Evolutionary conservation across 2,329 filamentous ascomycete genomes (phyloP).

Genomic region (Bipolaris oryzae): DNA sequence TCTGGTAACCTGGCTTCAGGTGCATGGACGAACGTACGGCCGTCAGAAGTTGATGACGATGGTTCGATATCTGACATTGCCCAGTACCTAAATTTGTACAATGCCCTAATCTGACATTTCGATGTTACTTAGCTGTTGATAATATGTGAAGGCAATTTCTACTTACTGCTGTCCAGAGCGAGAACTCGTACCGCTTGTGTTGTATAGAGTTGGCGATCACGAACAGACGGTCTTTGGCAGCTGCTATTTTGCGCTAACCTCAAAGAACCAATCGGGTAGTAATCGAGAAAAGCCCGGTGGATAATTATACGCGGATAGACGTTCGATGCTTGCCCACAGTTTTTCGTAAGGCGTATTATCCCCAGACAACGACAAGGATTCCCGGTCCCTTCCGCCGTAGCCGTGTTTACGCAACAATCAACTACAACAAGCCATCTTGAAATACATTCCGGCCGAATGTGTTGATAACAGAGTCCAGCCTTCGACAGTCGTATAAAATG

Average conservation of each 20-base stretch:
- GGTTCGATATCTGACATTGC: neutral
- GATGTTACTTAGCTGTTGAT: no score
- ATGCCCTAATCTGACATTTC: neutral
- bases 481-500: neutral
- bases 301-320: neutral
- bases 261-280: neutral
- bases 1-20: constrained; percentile 5
- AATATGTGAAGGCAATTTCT: no score
- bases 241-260: no score
- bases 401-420: neutral
- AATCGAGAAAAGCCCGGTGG: neutral
- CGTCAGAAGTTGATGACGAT: neutral
- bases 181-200: neutral
- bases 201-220: neutral
- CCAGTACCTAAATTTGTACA: neutral
- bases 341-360: neutral
- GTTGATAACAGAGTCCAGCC: neutral
- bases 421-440: neutral
- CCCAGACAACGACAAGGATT: no score
- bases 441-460: no score
- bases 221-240: neutral
- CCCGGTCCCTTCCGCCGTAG: neutral
- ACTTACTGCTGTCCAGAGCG: no score
- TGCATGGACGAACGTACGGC: neutral
- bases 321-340: neutral